Percentiles rank a stretch among this genome's conserved stretches.
Evolutionary conservation across 2,329 filamentous ascomycete species (phyloP).

Genomic region (Aaosphaeria pasadenensis): DNA sequence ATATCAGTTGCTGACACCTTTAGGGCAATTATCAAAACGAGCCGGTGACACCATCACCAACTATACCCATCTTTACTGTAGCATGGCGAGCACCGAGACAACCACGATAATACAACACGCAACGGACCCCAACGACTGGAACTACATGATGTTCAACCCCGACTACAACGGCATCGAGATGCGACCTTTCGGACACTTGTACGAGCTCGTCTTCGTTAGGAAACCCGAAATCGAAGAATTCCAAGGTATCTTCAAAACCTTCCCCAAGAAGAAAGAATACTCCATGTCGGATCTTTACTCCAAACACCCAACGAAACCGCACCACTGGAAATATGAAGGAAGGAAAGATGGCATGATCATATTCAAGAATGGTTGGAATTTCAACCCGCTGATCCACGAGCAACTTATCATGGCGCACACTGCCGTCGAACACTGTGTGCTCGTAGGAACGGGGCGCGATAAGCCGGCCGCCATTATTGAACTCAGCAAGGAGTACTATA

Average conservation of each 20-base stretch:
- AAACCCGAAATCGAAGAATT: constrained; percentile 7
- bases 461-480: constrained; percentile 32
- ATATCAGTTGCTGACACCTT: background rate
- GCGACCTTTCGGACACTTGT: constrained; percentile 9
- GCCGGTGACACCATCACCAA: constrained; percentile 18
- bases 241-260: constrained; percentile 19
- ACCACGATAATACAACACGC: constrained; percentile 15
- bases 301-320: constrained; percentile 17
- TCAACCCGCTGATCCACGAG: constrained; percentile 20
- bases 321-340: constrained; percentile 24
- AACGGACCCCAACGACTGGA: constrained; percentile 21
- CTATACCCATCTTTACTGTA: constrained; percentile 9
- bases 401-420: constrained; percentile 23
- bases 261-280: constrained; percentile 14
- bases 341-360: constrained; percentile 21
- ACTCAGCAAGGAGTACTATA: constrained; percentile 14
- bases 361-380: constrained; percentile 16
- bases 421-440: constrained; percentile 26
- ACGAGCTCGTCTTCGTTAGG: constrained; percentile 18
- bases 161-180: constrained; percentile 20
- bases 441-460: constrained; percentile 31
- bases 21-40: constrained; percentile 14
- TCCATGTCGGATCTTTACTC: constrained; percentile 22
- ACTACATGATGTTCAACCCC: constrained; percentile 20
- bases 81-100: constrained; percentile 18